These are phyloP conservation scores for Triticum monococcum DNA, from an alignment of 176 grass and related monocot species.

Conservation along the genomic window DNA sequence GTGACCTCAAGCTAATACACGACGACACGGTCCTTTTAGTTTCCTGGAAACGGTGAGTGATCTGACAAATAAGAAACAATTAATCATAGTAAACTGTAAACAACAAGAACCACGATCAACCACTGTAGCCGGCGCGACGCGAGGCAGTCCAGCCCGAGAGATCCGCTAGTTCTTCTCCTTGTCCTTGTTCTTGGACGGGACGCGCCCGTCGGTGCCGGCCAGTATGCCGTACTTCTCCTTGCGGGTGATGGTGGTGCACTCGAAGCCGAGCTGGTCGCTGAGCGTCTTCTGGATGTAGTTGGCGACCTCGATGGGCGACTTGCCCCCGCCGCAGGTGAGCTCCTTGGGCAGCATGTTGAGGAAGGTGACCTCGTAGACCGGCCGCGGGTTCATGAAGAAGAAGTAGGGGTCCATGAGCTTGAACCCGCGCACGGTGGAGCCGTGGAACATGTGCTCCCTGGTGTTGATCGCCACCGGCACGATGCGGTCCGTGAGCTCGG, in stretches of 20 bases:
- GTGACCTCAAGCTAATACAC: slow-evolving; percentile 33
- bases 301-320: slow-evolving; percentile 88
- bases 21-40: slow-evolving; percentile 13
- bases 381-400: slow-evolving; percentile 97
- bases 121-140: slow-evolving; percentile 6
- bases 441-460: slow-evolving; percentile 88
- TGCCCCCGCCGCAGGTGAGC: slow-evolving; percentile 73
- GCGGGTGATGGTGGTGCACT: slow-evolving; percentile 87
- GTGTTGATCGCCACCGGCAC: slow-evolving; percentile 89
- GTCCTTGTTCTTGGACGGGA: slow-evolving; percentile 64
- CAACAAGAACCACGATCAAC: slow-evolving; percentile 39
- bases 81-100: slow-evolving; percentile 20
- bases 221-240: slow-evolving; percentile 96
- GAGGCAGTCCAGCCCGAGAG: not conserved
- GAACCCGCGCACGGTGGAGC: slow-evolving; percentile 73
- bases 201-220: slow-evolving; percentile 76
- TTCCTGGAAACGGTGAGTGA: slow-evolving; percentile 23
- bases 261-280: slow-evolving; percentile 74
- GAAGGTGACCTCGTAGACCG: slow-evolving; percentile 93
- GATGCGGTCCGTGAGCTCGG: slow-evolving; percentile 95
- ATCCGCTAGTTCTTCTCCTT: slow-evolving; percentile 52
- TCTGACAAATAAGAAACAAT: slow-evolving; percentile 36
- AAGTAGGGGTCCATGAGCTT: slow-evolving; percentile 94
- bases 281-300: slow-evolving; percentile 93
- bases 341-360: slow-evolving; percentile 78